phyloP scores from a whole-genome alignment of 768 basidiomycete species.

The Russula griseocarnosa region DNA sequence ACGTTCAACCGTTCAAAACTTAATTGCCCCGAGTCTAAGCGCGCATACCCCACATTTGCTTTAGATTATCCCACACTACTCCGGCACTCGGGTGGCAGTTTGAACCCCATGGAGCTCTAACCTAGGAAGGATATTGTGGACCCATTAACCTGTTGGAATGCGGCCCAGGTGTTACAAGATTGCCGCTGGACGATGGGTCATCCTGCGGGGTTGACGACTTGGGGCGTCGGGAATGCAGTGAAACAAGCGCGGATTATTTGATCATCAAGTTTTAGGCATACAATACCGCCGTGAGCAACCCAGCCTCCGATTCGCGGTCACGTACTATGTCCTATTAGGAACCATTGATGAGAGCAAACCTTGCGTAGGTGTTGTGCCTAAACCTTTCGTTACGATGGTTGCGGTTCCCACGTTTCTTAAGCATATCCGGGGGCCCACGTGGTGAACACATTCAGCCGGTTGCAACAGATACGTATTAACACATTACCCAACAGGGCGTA shows the following conservation, averaged over 20 bases:
- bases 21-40: neutral
- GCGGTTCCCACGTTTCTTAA: conserved; percentile 6
- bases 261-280: neutral
- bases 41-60: conserved; percentile 7
- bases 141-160: neutral
- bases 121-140: neutral
- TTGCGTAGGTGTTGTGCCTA: neutral
- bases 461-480: neutral
- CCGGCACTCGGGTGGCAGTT: conserved; percentile 14
- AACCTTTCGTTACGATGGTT: neutral
- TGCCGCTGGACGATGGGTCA: conserved; percentile 12
- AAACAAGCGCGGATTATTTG: conserved; percentile 3
- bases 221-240: conserved; percentile 4
- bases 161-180: neutral
- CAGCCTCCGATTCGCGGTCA: neutral
- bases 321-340: neutral
- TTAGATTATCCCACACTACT: conserved; percentile 11
- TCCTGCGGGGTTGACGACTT: conserved; percentile 8
- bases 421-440: neutral
- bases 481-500: neutral
- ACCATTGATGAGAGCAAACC: neutral
- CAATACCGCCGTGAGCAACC: neutral
- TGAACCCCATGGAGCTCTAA: neutral
- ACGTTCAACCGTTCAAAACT: neutral
- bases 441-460: conserved; percentile 6